Evolutionary conservation across 805 yeast species (phyloP), one percentile per base, ranked within the genome.

Genomic region (Saccharomycopsis babjevae): DNA sequence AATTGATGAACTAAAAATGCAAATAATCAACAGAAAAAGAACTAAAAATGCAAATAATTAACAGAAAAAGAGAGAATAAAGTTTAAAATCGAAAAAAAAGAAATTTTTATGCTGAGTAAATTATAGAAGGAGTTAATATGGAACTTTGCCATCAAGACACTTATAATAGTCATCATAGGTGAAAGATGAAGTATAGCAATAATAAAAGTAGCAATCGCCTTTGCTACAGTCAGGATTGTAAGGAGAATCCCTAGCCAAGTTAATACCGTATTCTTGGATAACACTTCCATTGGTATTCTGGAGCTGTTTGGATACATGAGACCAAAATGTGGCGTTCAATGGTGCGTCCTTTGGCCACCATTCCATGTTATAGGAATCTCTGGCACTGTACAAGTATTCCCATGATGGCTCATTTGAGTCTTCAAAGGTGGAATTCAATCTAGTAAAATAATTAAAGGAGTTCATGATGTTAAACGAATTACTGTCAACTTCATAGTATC

Each of bases 251-350:
- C 92, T 78, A 67, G 77, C 78, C 56, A 82, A 77, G 59, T 71
- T 73, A 62, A 77, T 74, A 50, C 79, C 73, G 70, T 81, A 86
- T 18, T 62, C 50, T 66, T 83, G 87, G 58, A 84, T 77, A 65
- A 75, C 71, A 1, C 70, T 75, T 40, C 75, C 72, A 65, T 79
- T 72, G 56, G 70, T 67, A 54, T 75, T 73, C 25, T 46, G 52
- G 65, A 85, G 74, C 43, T 72, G 71, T 34, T 73, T 70, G 3
- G 85, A 80, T 18, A 83, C 85, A 32, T 65, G 58, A 67, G 84
- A 83, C 90, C 90, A 84, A 75, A 84, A 85, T 18, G 83, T 78
- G 20, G 83, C 90, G 67, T 85, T 85, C 67, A 85, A 76, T 13
- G 89, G 87, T 16, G 85, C 74, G 11, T 70, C 66, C 13, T 59